Evolutionary conservation across 345 rosid genomes (phyloP), one percentile per base, ranked within the genome.

Genomic region (Eucalyptus erythrocorys): DNA sequence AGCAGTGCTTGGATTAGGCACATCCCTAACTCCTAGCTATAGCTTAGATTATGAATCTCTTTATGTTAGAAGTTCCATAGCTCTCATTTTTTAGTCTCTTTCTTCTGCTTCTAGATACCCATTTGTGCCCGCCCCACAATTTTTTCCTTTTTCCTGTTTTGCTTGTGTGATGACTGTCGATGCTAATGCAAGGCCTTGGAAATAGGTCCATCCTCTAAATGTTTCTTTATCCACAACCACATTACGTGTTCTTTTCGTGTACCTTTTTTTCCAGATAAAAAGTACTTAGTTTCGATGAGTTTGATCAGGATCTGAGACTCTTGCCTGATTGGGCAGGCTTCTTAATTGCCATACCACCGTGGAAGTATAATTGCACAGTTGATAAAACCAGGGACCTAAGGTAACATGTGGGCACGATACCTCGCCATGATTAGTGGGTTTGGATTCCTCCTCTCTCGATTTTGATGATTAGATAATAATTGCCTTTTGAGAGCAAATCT

Each of bases 1-100:
- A 93, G 95, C 95, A 90, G 86, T 97, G 95, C 86, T 91, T 96
- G 88, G 90, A 92, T 66, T 95, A 95, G 92, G 90, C 85, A 48
- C 32, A 85, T 87, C 71, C 43, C 87, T 53, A 79, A 59, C 68
- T 90, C 61, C 90, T 40, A 26, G 47, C 84, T 55, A 55, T 89
- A 86, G 90, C 64, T 87, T 81, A 40, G 79, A 85, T 89, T 87
- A 87, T 45, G 51, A 50, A 86, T 87, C 91, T 21, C 43, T 71
- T 71, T 71, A 71, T 37, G 81, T 34, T 71, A 34, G 81, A 71
- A 68, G 43, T 34, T 71, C 81, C 81, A 71, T 71, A 37, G 81
- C 81, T 71, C 81, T 88, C 88, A 85, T 53, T 92, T 92, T 90
- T 92, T 87, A 81, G 64, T 57, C 71, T 48, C 47, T 76, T 76